Base-by-base conservation (phyloP, 495 filamentous ascomycete species). In the Neurospora africana region DNA sequence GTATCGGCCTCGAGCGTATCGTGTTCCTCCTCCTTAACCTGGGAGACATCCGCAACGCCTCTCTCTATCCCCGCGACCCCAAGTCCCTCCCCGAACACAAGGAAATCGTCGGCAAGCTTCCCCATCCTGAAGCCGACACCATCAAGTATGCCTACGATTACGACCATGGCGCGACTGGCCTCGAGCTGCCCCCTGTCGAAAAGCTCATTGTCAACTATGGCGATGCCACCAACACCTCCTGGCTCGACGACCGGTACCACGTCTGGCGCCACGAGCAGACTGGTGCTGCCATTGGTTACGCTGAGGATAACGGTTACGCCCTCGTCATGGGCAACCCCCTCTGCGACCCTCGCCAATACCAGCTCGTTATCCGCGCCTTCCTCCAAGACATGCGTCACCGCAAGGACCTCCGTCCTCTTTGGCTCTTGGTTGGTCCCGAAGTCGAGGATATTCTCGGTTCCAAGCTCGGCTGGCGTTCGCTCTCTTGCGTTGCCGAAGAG, bases 191-290 rank as follows among this genome's bases (percentile, higher is more conserved):
- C 68, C 85, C 91, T 6, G 78, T 97, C 30, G 91, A 92, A 76
- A 89, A 95, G 73, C 87, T 95, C 67, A 90, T 95, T 76, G 91
- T 91, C 73, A 97, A 95, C 80, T 97, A 97, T 73, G 93, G 93
- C 68, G 93, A 95, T 78, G 92, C 93, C 19, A 91, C 92, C 17
- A 93, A 94, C 73, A 97, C 92, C 0, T 92, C 92, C 1, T 97
- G 92, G 91, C 87, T 92, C 23, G 93, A 97, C 78, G 89, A 92
- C 7, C 88, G 92, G 17, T 94, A 91, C 78, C 87, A 90, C 76
- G 89, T 95, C 73, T 97, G 91, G 91, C 91, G 93, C 6, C 91
- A 95, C 75, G 82, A 85, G 53, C 78, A 80, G 6, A 95, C 92
- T 1, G 93, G 93, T 61, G 93, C 93, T 7, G 93, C 93, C 0